Evolutionary conservation across 2,329 filamentous ascomycete genomes (phyloP).

Genomic region (Aspergillus sp.): DNA sequence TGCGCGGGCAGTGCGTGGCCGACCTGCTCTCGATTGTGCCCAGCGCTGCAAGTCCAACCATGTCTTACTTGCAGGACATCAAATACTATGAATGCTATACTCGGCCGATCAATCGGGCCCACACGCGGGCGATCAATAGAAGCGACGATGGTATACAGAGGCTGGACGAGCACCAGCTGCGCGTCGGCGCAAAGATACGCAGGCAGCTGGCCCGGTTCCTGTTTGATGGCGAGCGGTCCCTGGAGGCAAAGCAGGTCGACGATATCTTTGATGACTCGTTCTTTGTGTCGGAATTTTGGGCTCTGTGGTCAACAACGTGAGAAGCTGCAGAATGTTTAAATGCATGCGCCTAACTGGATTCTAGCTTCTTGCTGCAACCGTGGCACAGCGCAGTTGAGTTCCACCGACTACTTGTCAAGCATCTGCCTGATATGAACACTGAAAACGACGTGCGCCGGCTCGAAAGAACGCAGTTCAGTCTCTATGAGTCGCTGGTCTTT

Average conservation of each 20-base stretch:
- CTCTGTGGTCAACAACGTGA: constrained; percentile 25
- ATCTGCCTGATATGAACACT: constrained; percentile 16
- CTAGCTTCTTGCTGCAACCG: constrained; percentile 19
- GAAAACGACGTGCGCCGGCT: constrained; percentile 12
- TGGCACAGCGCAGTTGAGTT: constrained; percentile 22
- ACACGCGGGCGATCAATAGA: background rate
- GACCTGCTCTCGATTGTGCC: constrained; percentile 34
- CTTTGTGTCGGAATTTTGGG: constrained; percentile 25
- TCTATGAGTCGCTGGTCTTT: constrained; percentile 23
- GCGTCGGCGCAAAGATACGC: constrained; percentile 16
- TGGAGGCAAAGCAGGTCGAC: constrained; percentile 29
- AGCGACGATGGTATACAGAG: background rate
- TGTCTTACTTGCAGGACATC: too few relatives aligned
- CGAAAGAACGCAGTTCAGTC: constrained; percentile 16
- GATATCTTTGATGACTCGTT: constrained; percentile 24
- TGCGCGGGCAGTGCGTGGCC: constrained; percentile 33
- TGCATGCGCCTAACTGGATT: background rate
- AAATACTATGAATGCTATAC: too few relatives aligned
- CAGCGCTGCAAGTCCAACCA: background rate
- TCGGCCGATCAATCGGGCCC: background rate
- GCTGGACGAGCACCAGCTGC: constrained; percentile 14
- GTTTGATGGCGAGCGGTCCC: constrained; percentile 19
- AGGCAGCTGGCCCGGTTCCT: constrained; percentile 17
- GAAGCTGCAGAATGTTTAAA: background rate
- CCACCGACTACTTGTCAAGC: constrained; percentile 16